These are phyloP conservation scores for Aspergillus nomiae DNA, from an alignment of 2,329 filamentous ascomycete species.

Conservation along the genomic window DNA sequence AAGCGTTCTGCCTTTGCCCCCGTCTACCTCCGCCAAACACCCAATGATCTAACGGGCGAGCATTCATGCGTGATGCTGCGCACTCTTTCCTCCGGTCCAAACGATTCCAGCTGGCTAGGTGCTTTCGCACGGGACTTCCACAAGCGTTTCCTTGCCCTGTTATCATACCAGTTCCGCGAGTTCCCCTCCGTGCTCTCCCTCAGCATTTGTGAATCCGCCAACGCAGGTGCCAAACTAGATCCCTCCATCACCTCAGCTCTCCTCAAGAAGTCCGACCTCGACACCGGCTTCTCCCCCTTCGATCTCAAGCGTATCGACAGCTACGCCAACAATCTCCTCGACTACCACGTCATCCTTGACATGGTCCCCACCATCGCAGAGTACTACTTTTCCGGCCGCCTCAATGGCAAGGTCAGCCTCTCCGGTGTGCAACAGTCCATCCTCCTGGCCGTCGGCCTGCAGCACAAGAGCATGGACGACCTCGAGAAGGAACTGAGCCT, in stretches of 20 bases:
- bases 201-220: slow-evolving; percentile 84
- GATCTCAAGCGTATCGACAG: slow-evolving; percentile 93
- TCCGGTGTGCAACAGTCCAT: slow-evolving; percentile 84
- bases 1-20: slow-evolving; percentile 83
- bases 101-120: slow-evolving; percentile 81
- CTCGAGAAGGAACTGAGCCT: slow-evolving; percentile 78
- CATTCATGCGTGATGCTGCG: slow-evolving; percentile 98
- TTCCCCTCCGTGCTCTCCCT: slow-evolving; percentile 79
- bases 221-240: slow-evolving; percentile 69
- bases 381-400: slow-evolving; percentile 80
- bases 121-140: slow-evolving; percentile 94
- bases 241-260: slow-evolving; percentile 54
- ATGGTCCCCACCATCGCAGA: slow-evolving; percentile 79
- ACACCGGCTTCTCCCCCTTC: slow-evolving; percentile 79
- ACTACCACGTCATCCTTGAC: slow-evolving; percentile 96
- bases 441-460: slow-evolving; percentile 85
- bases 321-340: slow-evolving; percentile 95
- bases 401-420: slow-evolving; percentile 69
- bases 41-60: slow-evolving; percentile 95
- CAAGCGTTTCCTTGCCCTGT: slow-evolving; percentile 81
- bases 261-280: slow-evolving; percentile 74
- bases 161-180: slow-evolving; percentile 88
- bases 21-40: slow-evolving; percentile 90
- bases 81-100: slow-evolving; percentile 62
- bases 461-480: slow-evolving; percentile 82